phyloP scores from a whole-genome alignment of 331 rosid species.

The Stylosanthes scabra region DNA sequence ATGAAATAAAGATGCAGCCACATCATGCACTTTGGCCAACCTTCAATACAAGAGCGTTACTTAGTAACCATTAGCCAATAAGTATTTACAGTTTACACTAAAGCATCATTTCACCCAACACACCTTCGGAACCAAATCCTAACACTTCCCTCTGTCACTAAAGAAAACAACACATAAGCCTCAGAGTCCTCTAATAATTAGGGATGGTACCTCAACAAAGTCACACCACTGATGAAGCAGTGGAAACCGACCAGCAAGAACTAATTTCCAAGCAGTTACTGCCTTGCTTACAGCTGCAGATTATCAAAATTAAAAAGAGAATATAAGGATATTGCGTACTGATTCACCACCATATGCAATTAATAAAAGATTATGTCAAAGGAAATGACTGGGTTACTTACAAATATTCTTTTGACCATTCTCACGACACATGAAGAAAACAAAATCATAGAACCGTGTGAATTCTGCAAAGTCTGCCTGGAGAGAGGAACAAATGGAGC shows the following conservation, averaged over 20 bases:
- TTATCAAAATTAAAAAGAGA: conserved; percentile 33
- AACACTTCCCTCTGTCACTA: neutral
- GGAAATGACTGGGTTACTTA: conserved; percentile 47
- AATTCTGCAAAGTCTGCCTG: conserved; percentile 77
- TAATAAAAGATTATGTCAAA: conserved; percentile 23
- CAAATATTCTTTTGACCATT: conserved; percentile 96
- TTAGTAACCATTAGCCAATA: neutral
- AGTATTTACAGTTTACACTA: neutral
- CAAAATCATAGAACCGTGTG: conserved; percentile 90
- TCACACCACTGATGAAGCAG: conserved; percentile 88
- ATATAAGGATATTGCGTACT: conserved; percentile 26
- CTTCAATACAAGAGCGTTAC: neutral
- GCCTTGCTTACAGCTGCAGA: conserved; percentile 86
- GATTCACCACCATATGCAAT: conserved; percentile 26
- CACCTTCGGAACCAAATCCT: neutral
- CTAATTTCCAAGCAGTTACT: conserved; percentile 84
- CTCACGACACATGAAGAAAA: conserved; percentile 87
- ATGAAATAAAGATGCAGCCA: neutral
- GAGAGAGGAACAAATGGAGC: conserved; percentile 37
- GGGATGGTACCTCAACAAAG: conserved; percentile 80
- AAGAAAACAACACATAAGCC: conserved; percentile 24
- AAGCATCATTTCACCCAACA: neutral
- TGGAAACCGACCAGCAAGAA: conserved; percentile 83
- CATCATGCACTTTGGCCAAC: neutral
- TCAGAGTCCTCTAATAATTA: conserved; percentile 29